Percentiles rank a stretch among this genome's conserved stretches.
phyloP scores from a whole-genome alignment of 805 yeast genomes.

The Cyberlindnera sargentensis region DNA sequence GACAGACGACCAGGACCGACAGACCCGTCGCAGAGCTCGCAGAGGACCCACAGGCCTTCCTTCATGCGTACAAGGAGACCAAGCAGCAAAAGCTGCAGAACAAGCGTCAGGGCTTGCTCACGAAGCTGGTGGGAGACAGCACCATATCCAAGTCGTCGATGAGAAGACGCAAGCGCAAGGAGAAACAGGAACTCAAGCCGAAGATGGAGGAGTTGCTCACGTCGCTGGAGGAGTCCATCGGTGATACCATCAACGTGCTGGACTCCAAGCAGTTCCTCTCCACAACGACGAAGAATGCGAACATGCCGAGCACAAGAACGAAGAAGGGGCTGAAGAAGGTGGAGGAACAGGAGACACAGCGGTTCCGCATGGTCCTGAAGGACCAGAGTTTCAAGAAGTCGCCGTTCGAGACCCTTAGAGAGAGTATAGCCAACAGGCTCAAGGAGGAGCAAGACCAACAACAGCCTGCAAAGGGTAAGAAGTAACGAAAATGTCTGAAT shows the following conservation, averaged over 20 bases:
- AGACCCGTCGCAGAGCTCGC: slow-evolving; percentile 17
- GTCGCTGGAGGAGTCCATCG: slow-evolving; percentile 33
- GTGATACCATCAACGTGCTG: slow-evolving; percentile 16
- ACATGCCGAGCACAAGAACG: slow-evolving; percentile 49
- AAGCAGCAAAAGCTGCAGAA: slow-evolving; percentile 45
- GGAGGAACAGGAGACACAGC: slow-evolving; percentile 48
- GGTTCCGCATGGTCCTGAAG: slow-evolving; percentile 52
- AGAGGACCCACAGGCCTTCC: slow-evolving; percentile 37
- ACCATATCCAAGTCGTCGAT: slow-evolving; percentile 60
- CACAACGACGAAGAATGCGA: slow-evolving; percentile 21
- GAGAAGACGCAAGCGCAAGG: slow-evolving; percentile 57
- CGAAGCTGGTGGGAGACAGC: slow-evolving; percentile 28
- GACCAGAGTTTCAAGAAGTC: slow-evolving; percentile 47
- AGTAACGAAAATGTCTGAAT: not conserved
- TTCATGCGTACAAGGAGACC: slow-evolving; percentile 44
- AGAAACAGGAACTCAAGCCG: slow-evolving; percentile 58
- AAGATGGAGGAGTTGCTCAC: slow-evolving; percentile 56
- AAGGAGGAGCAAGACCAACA: slow-evolving; percentile 1
- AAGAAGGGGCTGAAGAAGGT: slow-evolving; percentile 47
- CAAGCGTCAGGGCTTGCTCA: slow-evolving; percentile 33
- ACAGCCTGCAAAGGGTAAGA: not conserved
- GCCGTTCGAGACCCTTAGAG: slow-evolving; percentile 61
- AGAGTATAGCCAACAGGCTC: slow-evolving; percentile 35
- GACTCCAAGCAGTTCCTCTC: slow-evolving; percentile 11
- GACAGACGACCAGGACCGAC: slow-evolving; percentile 23